Base-by-base conservation (phyloP, 2,329 filamentous ascomycete genomes). In the Penicillium griseofulvum region DNA sequence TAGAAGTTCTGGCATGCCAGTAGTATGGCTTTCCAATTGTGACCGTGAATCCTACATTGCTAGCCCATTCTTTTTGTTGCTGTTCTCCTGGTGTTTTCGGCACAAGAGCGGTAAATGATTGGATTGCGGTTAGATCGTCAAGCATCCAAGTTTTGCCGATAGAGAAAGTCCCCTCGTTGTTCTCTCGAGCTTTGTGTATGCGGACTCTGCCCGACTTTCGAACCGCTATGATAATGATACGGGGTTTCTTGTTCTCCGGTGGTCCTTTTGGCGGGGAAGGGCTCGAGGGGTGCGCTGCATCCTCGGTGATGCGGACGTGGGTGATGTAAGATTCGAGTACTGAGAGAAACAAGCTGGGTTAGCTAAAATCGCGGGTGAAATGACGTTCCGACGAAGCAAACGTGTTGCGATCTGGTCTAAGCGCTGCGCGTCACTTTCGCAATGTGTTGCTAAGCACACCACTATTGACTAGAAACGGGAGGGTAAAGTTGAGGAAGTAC, bases 141-240 rank as follows among this genome's bases (percentile, higher is more conserved):
- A 99, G 83, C 71, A 92, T 89, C 94, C 94, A 99, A 4, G 94
- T 96, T 78, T 99, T 99, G 63, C 94, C 94, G 64, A 99, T 96
- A 19, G 93, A 97, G 74, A 97, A 99, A 24, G 90, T 86, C 53
- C 91, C 91, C 72, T 96, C 97, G 53, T 84, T 81, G 72, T 99
- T 99, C 77, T 99, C 94, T 66, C 96, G 88, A 55, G 91, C 93
- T 76, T 99, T 99, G 80, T 99, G 94, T 79, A 99, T 86, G 68
- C 92, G 89, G 47, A 99, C 93, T 57, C 91, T 84, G 52, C 93
- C 94, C 1, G 93, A 96, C 68, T 91, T 94, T 58, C 91, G 86
- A 57, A 99, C 94, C 11, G 93, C 89, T 62, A 99, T 88, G 62
- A 99, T 91, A 70, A 99, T 95, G 62, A 96, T 82, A 67, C 94